Evolutionary conservation across 805 yeast genomes (phyloP), one percentile per base, ranked within the genome.

Genomic region (Saturnispora saitoi): DNA sequence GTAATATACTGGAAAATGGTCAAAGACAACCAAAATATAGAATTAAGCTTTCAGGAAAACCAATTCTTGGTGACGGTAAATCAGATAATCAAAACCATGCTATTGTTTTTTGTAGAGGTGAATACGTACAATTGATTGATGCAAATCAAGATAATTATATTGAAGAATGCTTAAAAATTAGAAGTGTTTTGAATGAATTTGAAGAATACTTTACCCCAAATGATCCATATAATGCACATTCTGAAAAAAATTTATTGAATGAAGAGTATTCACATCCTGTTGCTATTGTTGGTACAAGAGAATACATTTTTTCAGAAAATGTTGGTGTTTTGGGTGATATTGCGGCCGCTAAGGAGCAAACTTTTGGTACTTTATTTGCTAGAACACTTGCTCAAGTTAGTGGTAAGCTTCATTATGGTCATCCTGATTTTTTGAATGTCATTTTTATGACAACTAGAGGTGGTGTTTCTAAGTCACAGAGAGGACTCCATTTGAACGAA

Each of bases 341-440:
- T 61, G 95, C 95, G 45, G 95, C 95, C 42, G 93, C 91, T 68
- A 85, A 85, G 65, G 95, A 85, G 71, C 95, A 85, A 68, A 84
- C 93, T 48, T 85, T 85, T 62, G 95, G 95, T 70, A 85, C 95
- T 0, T 69, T 85, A 57, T 85, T 83, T 60, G 86, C 91, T 11
- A 76, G 95, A 72, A 85, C 93, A 22, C 71, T 85, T 59, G 83
- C 91, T 53, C 88, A 82, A 69, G 76, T 85, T 63, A 91, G 93
- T 62, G 93, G 90, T 62, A 85, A 85, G 59, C 73, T 85, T 60
- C 93, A 85, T 72, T 85, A 85, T 69, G 95, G 95, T 65, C 93
- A 85, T 68, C 95, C 95, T 47, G 95, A 85, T 76, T 85, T 85
- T 69, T 67, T 85, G 59, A 84, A 85, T 59, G 75, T 81, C 42